A percentile compares a stretch with the other conserved stretches of the same genome.
These are phyloP conservation scores for Musa balbisiana DNA, from an alignment of 202 grass and related monocot species.

Conservation along the genomic window DNA sequence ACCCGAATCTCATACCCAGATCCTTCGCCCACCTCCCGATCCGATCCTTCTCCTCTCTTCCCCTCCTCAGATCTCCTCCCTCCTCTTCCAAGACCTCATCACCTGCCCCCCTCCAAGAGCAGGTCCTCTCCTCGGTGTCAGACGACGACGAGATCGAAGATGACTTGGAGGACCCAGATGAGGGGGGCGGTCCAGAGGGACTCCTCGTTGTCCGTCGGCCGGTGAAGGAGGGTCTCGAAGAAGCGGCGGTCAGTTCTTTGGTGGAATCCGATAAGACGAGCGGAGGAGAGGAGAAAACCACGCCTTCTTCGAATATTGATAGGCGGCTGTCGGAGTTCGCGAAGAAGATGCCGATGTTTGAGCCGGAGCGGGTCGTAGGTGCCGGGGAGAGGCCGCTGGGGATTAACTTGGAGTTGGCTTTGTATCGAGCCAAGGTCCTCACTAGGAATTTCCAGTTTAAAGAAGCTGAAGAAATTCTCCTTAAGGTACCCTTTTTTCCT, in stretches of 20 bases:
- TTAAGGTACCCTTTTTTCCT: conserved; percentile 33
- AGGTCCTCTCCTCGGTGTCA: neutral
- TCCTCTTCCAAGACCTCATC: conserved; percentile 13
- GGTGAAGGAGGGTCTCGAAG: conserved; percentile 14
- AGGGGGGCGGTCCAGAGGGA: neutral
- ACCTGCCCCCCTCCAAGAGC: conserved; percentile 9
- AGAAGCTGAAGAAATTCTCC: conserved; percentile 67
- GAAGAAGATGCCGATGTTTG: conserved; percentile 78
- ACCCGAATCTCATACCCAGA: neutral
- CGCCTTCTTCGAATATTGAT: conserved; percentile 34
- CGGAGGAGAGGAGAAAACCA: conserved; percentile 5
- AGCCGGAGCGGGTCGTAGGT: conserved; percentile 34
- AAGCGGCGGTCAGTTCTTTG: neutral
- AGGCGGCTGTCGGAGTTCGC: conserved; percentile 61
- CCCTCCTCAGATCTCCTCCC: conserved; percentile 19
- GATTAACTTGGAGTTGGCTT: conserved; percentile 85
- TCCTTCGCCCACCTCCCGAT: conserved; percentile 19
- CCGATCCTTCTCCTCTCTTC: conserved; percentile 22
- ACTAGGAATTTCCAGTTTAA: conserved; percentile 67
- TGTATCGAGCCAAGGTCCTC: conserved; percentile 75
- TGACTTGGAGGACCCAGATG: conserved; percentile 14
- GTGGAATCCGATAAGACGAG: conserved; percentile 11
- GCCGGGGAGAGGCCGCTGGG: conserved; percentile 49
- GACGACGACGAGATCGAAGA: conserved; percentile 7
- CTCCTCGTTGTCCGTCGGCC: conserved; percentile 20